Base-by-base conservation (phyloP, 306 rosid species). In the Dicorynia guianensis region DNA sequence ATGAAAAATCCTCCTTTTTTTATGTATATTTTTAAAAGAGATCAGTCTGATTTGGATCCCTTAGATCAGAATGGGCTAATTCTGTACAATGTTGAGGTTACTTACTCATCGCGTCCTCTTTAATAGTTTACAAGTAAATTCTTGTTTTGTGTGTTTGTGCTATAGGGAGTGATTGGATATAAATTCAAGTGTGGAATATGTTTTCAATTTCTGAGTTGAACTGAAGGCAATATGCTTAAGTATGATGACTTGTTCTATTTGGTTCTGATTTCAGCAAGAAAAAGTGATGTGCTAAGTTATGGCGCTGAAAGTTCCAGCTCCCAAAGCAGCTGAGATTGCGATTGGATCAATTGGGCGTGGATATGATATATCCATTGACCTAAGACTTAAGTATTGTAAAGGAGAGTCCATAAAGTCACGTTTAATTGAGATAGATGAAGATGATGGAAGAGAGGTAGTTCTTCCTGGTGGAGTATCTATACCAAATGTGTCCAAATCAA, bases 321-420 rank as follows among this genome's bases (percentile, higher is more conserved):
- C 80, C 4, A 54, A 72, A 77, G 89, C 89, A 43, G 92, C 89
- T 8, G 87, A 85, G 82, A 52, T 83, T 42, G 89, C 92, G 53
- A 80, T 87, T 75, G 82, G 83, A 4, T 83, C 92, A 2, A 87
- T 87, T 61, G 92, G 92, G 63, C 67, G 79, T 49, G 91, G 91
- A 36, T 87, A 87, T 33, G 89, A 87, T 67, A 80, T 87, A 57
- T 67, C 87, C 13, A 47, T 7, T 13, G 91, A 87, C 77, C 59
- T 87, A 39, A 72, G 91, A 66, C 91, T 87, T 74, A 87, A 87
- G 82, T 87, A 80, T 69, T 87, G 91, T 52, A 87, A 87, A 68
- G 83, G 89, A 39, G 77, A 75, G 14, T 50, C 69, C 4, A 17
- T 67, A 17, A 54, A 56, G 18, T 57, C 89, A 7, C 82, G 87